phyloP scores from a whole-genome alignment of 192 early-diverging fungal species.

The Coemansia sp. region DNA sequence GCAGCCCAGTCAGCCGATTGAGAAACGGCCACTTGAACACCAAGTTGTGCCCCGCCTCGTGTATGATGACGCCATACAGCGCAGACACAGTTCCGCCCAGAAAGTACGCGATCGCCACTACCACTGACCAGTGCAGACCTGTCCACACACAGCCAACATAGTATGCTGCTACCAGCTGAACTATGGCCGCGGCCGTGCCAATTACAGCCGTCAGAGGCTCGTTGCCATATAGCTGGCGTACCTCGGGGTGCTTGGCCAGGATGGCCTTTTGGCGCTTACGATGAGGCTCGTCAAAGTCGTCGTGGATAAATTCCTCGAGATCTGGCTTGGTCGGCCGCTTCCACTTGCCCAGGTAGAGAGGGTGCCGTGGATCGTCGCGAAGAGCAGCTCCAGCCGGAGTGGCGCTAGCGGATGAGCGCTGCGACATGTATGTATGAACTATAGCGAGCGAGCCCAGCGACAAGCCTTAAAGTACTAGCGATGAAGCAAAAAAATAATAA shows the following conservation, averaged over 20 bases:
- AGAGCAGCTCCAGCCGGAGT: conserved; percentile 11
- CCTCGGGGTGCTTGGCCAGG: conserved; percentile 83
- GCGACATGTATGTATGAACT: conserved; percentile 27
- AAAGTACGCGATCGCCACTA: conserved; percentile 68
- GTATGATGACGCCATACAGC: conserved; percentile 84
- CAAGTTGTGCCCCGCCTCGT: conserved; percentile 90
- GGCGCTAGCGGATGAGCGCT: conserved; percentile 29
- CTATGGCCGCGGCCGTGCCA: conserved; percentile 57
- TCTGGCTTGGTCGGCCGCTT: conserved; percentile 66
- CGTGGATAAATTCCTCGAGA: conserved; percentile 70
- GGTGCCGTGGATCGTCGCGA: conserved; percentile 61
- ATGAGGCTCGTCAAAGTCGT: conserved; percentile 94
- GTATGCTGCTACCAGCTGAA: conserved; percentile 80
- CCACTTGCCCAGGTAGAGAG: conserved; percentile 81
- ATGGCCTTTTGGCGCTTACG: conserved; percentile 86
- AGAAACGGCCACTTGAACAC: conserved; percentile 66
- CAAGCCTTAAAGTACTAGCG: not conserved
- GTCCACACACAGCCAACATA: conserved; percentile 65
- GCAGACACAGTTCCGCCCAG: conserved; percentile 83
- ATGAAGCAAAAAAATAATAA: not conserved
- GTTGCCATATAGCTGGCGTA: conserved; percentile 80
- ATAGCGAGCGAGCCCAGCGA: not conserved
- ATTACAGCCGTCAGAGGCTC: conserved; percentile 78
- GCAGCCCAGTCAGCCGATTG: conserved; percentile 78
- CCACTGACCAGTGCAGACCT: conserved; percentile 61